These are phyloP conservation scores for Epichloe typhina DNA, from an alignment of 2,329 filamentous ascomycete species.

Conservation along the genomic window DNA sequence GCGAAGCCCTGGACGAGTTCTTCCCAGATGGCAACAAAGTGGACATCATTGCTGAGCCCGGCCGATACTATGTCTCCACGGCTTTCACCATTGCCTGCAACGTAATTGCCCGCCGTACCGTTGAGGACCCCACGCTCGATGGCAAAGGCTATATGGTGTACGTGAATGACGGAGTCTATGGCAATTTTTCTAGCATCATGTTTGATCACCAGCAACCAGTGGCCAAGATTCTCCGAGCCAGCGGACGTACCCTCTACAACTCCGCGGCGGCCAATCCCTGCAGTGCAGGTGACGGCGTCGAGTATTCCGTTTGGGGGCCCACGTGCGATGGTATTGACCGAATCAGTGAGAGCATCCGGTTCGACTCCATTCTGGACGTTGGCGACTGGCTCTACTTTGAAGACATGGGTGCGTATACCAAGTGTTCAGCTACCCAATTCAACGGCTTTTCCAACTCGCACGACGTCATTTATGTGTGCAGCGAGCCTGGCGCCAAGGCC, in stretches of 20 bases:
- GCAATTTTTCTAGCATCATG: conserved; percentile 98
- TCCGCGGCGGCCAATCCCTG: conserved; percentile 34
- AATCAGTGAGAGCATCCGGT: conserved; percentile 69
- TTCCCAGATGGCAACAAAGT: conserved; percentile 63
- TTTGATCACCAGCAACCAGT: conserved; percentile 93
- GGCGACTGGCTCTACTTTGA: conserved; percentile 99
- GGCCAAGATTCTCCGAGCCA: conserved; percentile 63
- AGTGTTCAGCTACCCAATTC: conserved; percentile 94
- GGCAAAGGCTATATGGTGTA: conserved; percentile 88
- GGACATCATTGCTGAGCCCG: conserved; percentile 87
- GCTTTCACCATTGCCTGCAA: conserved; percentile 94
- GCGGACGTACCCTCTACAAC: conserved; percentile 45
- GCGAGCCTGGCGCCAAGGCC: conserved; percentile 74
- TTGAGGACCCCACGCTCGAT: conserved; percentile 54
- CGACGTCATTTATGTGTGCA: conserved; percentile 88
- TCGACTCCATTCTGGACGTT: conserved; percentile 67
- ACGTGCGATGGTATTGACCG: conserved; percentile 97
- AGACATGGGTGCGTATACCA: conserved; percentile 97
- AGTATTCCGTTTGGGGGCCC: conserved; percentile 96
- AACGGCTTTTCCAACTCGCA: conserved; percentile 92
- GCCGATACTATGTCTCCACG: conserved; percentile 85
- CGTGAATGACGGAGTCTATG: conserved; percentile 93
- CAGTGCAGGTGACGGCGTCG: conserved; percentile 38
- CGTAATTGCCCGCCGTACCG: conserved; percentile 86
- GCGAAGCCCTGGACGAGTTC: conserved; percentile 69